These are phyloP conservation scores for Blastocystis sp. DNA, from an alignment of 352 stramenopile genomes.

Conservation along the genomic window DNA sequence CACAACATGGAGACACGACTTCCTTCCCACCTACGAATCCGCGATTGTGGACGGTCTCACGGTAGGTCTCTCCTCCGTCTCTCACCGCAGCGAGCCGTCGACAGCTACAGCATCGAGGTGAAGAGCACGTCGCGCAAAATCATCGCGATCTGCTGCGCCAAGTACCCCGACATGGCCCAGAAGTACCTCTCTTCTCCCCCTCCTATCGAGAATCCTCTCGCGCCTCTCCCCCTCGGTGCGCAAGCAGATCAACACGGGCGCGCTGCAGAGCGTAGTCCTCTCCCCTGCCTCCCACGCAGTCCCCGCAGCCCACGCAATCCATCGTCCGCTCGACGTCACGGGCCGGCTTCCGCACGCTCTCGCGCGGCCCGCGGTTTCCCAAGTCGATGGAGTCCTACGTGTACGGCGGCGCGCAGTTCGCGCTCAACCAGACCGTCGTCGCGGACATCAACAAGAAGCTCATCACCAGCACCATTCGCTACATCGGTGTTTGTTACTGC, in stretches of 20 bases:
- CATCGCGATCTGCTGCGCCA: neutral
- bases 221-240: neutral
- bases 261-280: neutral
- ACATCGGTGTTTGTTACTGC: neutral
- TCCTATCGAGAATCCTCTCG: neutral
- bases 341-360: neutral
- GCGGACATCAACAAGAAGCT: neutral
- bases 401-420: neutral
- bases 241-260: neutral
- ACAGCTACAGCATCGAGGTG: neutral
- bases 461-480: neutral
- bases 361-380: too few relatives aligned
- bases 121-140: neutral
- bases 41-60: neutral
- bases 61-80: neutral
- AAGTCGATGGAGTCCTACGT: too few relatives aligned
- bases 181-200: neutral
- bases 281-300: neutral
- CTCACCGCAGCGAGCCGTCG: neutral
- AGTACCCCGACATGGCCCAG: conserved; percentile 1
- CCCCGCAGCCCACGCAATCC: neutral
- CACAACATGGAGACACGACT: neutral
- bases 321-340: neutral
- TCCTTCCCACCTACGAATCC: neutral
- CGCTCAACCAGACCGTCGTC: neutral